These are phyloP conservation scores for Penicillium sp. DNA, from an alignment of 2,329 filamentous ascomycete species.

Conservation along the genomic window DNA sequence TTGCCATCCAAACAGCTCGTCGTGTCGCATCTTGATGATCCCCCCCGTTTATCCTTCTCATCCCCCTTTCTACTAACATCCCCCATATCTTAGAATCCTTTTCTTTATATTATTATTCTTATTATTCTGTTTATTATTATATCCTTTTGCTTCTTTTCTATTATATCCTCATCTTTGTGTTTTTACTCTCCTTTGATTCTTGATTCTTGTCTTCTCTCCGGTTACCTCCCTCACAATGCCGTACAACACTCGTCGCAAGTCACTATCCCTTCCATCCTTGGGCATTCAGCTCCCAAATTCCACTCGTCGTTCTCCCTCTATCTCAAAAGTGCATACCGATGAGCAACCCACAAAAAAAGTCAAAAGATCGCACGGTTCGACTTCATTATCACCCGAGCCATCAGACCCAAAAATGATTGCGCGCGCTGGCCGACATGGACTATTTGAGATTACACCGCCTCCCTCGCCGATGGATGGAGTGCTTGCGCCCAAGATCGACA, in stretches of 20 bases:
- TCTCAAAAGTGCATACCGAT: conserved; percentile 62
- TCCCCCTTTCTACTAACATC: conserved; percentile 16
- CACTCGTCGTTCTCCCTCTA: conserved; percentile 59
- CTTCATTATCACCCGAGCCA: conserved; percentile 45
- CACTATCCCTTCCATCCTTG: conserved; percentile 84
- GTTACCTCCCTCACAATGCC: conserved; percentile 61
- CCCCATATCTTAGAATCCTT: conserved; percentile 9
- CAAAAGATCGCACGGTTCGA: conserved; percentile 71
- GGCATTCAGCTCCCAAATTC: conserved; percentile 77
- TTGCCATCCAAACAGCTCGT: conserved; percentile 21
- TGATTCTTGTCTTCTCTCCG: conserved; percentile 18
- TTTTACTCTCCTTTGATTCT: conserved; percentile 3
- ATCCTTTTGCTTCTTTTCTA: conserved; percentile 9
- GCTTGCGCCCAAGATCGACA: conserved; percentile 63
- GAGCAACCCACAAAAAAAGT: conserved; percentile 63
- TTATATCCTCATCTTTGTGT: conserved; percentile 3
- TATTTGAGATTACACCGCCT: conserved; percentile 73
- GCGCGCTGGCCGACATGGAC: conserved; percentile 46
- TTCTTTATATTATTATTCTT: conserved; percentile 20
- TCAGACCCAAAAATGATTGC: conserved; percentile 28
- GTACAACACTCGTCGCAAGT: conserved; percentile 97
- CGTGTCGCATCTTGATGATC: conserved; percentile 23
- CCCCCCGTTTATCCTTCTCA: conserved; percentile 18
- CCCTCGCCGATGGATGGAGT: conserved; percentile 64
- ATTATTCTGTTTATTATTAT: conserved; percentile 18